Conservation (phyloP, 352 stramenopile genomes). For the Pythium sukuiense region DNA sequence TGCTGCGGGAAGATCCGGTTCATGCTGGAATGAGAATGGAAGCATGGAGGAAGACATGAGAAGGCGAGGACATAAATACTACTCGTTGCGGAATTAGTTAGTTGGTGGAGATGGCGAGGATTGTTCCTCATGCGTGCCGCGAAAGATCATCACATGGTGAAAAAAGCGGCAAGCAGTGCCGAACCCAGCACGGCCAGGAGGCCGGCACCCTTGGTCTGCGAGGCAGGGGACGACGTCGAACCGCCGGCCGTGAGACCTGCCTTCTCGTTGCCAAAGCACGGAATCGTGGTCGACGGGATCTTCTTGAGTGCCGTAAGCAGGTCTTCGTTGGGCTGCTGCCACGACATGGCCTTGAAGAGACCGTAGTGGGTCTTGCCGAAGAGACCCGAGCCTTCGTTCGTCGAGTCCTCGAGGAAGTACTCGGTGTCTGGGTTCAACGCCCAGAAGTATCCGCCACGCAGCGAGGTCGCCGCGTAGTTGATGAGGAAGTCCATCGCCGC, state of each 20-base stretch:
- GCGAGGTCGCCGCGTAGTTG: constrained; percentile 40
- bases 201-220: neutral
- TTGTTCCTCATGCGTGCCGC: neutral
- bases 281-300: constrained; percentile 45
- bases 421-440: constrained; percentile 62
- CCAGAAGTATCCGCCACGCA: constrained; percentile 68
- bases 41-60: neutral
- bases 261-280: constrained; percentile 54
- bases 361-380: constrained; percentile 62
- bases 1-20: neutral
- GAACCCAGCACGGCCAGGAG: neutral
- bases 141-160: neutral
- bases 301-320: constrained; percentile 46
- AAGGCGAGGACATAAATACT: constrained; percentile 18
- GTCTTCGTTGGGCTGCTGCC: constrained; percentile 53
- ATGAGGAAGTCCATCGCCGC: constrained; percentile 63
- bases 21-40: neutral
- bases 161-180: neutral
- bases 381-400: constrained; percentile 38
- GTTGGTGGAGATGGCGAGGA: neutral
- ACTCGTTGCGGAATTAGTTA: neutral
- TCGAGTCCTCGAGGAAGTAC: constrained; percentile 56
- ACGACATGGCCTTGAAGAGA: constrained; percentile 52
- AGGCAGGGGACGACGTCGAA: neutral
- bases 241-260: neutral